phyloP scores from a whole-genome alignment of 371 early-diverging fungal genomes.

The Syncephalastrum racemosum region DNA sequence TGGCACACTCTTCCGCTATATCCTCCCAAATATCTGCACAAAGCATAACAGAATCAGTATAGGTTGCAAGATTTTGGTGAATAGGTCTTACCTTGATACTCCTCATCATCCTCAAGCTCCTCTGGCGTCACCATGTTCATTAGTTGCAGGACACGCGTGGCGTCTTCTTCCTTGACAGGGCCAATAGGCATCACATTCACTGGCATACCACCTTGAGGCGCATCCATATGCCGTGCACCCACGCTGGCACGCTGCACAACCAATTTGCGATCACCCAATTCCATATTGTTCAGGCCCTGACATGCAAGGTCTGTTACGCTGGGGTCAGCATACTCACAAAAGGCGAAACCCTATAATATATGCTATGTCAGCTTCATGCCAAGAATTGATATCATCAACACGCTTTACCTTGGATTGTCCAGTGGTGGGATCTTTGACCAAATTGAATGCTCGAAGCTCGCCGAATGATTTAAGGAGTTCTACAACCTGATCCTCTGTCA shows the following conservation, averaged over 20 bases:
- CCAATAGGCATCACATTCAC: slow-evolving; percentile 15
- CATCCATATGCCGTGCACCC: slow-evolving; percentile 59
- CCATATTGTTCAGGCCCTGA: slow-evolving; percentile 94
- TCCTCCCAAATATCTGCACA: slow-evolving; percentile 87
- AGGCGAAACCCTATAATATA: slow-evolving; percentile 85
- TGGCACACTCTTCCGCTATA: slow-evolving; percentile 86
- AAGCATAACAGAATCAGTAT: neutral
- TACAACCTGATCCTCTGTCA: slow-evolving; percentile 92
- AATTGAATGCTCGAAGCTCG: slow-evolving; percentile 85
- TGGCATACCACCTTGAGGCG: slow-evolving; percentile 7
- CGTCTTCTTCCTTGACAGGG: slow-evolving; percentile 57
- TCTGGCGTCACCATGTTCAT: slow-evolving; percentile 94
- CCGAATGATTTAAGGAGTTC: slow-evolving; percentile 94
- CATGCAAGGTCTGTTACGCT: slow-evolving; percentile 90
- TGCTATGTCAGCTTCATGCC: neutral
- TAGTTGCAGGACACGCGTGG: slow-evolving; percentile 80
- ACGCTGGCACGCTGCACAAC: slow-evolving; percentile 94
- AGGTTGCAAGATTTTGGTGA: too few species aligned
- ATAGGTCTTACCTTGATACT: slow-evolving; percentile 74
- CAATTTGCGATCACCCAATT: slow-evolving; percentile 91
- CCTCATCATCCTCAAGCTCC: slow-evolving; percentile 86
- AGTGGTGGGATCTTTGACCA: slow-evolving; percentile 84
- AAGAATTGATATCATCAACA: neutral
- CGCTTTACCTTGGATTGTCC: slow-evolving; percentile 75
- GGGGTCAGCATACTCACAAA: slow-evolving; percentile 93